phyloP scores from a whole-genome alignment of 2,329 filamentous ascomycete species.

The Ascomycota sp. region DNA sequence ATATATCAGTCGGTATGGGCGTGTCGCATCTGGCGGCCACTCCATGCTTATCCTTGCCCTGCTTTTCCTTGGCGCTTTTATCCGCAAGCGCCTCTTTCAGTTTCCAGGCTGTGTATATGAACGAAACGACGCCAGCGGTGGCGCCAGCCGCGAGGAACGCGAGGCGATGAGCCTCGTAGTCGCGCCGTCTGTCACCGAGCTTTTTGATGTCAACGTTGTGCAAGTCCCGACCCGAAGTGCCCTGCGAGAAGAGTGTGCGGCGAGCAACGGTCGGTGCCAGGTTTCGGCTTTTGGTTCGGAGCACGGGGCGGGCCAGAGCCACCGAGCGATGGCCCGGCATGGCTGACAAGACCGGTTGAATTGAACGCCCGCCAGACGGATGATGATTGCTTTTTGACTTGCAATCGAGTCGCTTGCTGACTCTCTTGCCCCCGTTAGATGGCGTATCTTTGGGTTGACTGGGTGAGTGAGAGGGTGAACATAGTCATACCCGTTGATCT shows the following conservation, averaged over 20 bases:
- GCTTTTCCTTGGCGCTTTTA: constrained; percentile 13
- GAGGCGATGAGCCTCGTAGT: constrained; percentile 28
- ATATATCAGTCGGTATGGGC: constrained; percentile 19
- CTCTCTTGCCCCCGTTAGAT: no score
- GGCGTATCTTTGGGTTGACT: no score
- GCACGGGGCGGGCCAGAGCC: constrained; percentile 5
- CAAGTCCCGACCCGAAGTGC: constrained; percentile 13
- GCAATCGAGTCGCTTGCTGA: no score
- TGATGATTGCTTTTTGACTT: no score
- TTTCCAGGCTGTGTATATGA: constrained; percentile 28
- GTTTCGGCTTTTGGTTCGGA: constrained; percentile 4
- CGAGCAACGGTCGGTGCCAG: constrained; percentile 2
- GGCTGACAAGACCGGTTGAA: no score
- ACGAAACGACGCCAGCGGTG: constrained; percentile 25
- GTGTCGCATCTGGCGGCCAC: constrained; percentile 21
- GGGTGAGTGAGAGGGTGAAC: no score
- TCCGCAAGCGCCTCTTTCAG: constrained; percentile 19
- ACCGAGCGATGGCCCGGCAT: neutral
- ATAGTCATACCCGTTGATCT: no score
- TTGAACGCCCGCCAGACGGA: no score
- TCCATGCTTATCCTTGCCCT: constrained; percentile 10
- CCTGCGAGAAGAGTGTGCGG: constrained; percentile 10
- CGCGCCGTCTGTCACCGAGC: constrained; percentile 21
- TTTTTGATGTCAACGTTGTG: constrained; percentile 28
- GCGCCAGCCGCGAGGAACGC: constrained; percentile 29